These are phyloP conservation scores for Colletotrichum sp. DNA, from an alignment of 2,329 filamentous ascomycete genomes.

Conservation along the genomic window DNA sequence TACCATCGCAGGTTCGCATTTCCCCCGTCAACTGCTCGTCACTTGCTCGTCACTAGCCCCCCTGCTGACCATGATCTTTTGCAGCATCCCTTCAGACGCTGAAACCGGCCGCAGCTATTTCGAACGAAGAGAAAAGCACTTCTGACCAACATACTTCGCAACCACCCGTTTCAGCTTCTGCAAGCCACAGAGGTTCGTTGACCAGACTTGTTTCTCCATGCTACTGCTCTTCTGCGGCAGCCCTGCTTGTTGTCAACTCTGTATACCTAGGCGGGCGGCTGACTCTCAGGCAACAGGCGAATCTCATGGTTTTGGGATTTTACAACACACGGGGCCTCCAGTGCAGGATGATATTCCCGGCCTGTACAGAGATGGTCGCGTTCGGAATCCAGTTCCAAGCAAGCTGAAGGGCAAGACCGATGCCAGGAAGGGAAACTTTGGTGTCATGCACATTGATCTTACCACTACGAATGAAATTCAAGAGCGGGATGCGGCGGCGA, in stretches of 20 bases:
- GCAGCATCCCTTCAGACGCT: not conserved
- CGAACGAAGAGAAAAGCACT: not conserved
- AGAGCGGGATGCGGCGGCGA: constrained; percentile 58
- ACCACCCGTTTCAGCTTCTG: not conserved
- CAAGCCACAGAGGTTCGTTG: not conserved
- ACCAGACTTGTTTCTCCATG: not conserved
- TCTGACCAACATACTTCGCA: not conserved
- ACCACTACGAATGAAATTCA: constrained; percentile 47
- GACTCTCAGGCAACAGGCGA: not conserved
- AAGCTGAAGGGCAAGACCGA: constrained; percentile 66
- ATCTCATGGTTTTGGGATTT: constrained; percentile 14
- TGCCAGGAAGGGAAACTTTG: constrained; percentile 63
- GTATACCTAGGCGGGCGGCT: not conserved
- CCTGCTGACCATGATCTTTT: not conserved
- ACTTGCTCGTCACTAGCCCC: too few species aligned
- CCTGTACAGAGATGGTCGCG: constrained; percentile 48
- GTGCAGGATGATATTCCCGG: constrained; percentile 25
- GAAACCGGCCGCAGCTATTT: not conserved
- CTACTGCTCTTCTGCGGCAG: not conserved
- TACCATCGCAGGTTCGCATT: constrained; percentile 1
- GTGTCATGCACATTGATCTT: constrained; percentile 66
- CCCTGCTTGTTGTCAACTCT: not conserved
- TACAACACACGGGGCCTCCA: constrained; percentile 24
- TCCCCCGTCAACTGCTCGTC: not conserved
- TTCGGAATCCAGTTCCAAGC: constrained; percentile 64